These are phyloP conservation scores for Moesziomyces sp. DNA, from an alignment of 1,284 basidiomycete species.

Conservation along the genomic window DNA sequence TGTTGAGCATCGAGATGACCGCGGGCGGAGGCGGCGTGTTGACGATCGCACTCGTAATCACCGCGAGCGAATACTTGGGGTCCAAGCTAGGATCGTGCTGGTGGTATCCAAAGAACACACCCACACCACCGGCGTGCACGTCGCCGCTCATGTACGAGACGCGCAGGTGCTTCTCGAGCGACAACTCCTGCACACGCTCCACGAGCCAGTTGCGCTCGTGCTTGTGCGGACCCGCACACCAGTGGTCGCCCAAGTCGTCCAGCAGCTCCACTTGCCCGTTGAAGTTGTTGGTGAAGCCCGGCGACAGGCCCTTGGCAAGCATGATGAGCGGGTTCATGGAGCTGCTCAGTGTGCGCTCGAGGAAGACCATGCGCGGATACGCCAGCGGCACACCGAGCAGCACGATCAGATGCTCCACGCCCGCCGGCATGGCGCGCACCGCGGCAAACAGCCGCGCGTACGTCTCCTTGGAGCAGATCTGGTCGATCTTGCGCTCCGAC, in stretches of 20 bases:
- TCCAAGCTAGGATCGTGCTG: slow-evolving; percentile 58
- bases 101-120: slow-evolving; percentile 49
- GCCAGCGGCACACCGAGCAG: slow-evolving; percentile 67
- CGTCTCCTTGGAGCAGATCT: slow-evolving; percentile 59
- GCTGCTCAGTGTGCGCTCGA: slow-evolving; percentile 60
- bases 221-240: slow-evolving; percentile 73
- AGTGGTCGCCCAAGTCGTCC: slow-evolving; percentile 77
- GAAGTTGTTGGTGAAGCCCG: slow-evolving; percentile 65
- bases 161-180: slow-evolving; percentile 57
- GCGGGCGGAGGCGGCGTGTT: slow-evolving; percentile 76
- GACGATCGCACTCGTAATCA: slow-evolving; percentile 65
- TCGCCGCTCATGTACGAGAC: slow-evolving; percentile 64
- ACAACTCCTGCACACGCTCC: slow-evolving; percentile 70
- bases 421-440: slow-evolving; percentile 48
- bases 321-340: slow-evolving; percentile 61
- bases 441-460: slow-evolving; percentile 59
- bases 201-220: slow-evolving; percentile 91
- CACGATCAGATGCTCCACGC: slow-evolving; percentile 65
- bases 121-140: slow-evolving; percentile 62
- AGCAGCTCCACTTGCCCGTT: slow-evolving; percentile 67
- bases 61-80: slow-evolving; percentile 62
- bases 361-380: slow-evolving; percentile 66
- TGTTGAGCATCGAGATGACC: slow-evolving; percentile 83
- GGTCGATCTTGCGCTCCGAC: slow-evolving; percentile 63
- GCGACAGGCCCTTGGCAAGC: slow-evolving; percentile 59